Conservation (phyloP, 2,329 filamentous ascomycete species). For the Ceratocystis smalleyi region DNA sequence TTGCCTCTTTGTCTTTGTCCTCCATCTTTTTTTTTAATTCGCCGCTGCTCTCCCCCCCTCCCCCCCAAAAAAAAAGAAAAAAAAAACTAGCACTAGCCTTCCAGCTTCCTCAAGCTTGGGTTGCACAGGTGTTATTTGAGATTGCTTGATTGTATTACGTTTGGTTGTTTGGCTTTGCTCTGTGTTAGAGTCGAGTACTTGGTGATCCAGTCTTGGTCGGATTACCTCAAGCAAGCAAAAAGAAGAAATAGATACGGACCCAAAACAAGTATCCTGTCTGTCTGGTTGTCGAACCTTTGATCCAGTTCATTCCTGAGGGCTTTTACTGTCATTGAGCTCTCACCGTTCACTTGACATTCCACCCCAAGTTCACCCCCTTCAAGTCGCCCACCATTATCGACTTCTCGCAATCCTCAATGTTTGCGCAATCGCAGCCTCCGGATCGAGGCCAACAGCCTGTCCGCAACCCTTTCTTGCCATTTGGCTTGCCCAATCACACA, state of each 20-base stretch:
- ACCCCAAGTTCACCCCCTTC: background rate
- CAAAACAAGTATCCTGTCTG: background rate
- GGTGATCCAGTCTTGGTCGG: background rate
- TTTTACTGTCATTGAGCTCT: background rate
- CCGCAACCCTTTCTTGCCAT: conserved; percentile 13
- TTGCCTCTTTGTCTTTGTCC: background rate
- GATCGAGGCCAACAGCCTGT: conserved; percentile 8
- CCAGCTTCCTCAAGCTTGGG: background rate
- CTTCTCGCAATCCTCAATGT: conserved; percentile 13
- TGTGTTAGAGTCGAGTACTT: background rate
- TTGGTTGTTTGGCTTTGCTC: background rate
- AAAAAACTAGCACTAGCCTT: background rate
- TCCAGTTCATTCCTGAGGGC: background rate
- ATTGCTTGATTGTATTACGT: background rate
- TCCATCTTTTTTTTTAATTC: background rate
- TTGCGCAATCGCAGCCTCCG: conserved; percentile 13
- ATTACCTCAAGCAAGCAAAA: background rate
- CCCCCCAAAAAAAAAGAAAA: no score
- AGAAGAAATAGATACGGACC: background rate
- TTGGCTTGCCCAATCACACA: conserved; percentile 7
- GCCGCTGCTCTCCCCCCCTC: background rate
- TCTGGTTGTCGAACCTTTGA: background rate
- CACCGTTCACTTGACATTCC: background rate
- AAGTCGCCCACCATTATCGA: conserved; percentile 13
- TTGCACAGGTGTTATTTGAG: background rate